Evolutionary conservation across 225 moss, liverwort and hornwort genomes (phyloP).

Genomic region (Neckera pumila): DNA sequence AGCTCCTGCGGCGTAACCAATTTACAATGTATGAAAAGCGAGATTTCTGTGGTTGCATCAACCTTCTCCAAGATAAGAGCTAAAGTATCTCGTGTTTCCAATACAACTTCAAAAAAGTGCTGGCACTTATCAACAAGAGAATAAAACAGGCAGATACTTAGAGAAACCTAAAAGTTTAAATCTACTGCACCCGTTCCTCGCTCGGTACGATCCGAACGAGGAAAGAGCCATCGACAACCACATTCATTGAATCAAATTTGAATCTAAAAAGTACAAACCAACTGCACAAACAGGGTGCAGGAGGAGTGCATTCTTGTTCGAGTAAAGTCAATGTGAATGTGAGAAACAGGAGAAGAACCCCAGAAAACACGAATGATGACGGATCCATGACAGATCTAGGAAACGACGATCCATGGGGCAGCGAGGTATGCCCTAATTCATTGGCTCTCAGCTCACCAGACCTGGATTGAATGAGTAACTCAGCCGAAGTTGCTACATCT

Average conservation of each 20-base stretch:
- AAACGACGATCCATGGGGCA: neutral
- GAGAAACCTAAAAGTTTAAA: neutral
- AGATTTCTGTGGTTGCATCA: neutral
- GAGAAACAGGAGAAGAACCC: neutral
- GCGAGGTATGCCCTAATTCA: neutral
- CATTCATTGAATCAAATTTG: neutral
- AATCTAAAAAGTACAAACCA: neutral
- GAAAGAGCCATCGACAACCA: neutral
- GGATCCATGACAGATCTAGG: conserved; percentile 2
- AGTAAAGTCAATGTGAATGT: neutral
- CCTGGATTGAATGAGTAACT: neutral
- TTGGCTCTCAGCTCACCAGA: neutral
- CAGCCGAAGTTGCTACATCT: conserved; percentile 3
- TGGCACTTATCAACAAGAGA: neutral
- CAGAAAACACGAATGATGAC: neutral
- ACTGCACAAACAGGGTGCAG: neutral
- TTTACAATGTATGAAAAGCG: neutral
- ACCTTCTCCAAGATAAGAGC: neutral
- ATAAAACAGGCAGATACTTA: neutral
- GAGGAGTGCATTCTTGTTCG: no score
- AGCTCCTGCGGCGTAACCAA: neutral
- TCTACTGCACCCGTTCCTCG: neutral
- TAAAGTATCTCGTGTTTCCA: neutral
- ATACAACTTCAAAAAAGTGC: neutral
- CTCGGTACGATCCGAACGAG: neutral